Percentiles rank a stretch among this genome's conserved stretches.
phyloP scores from a whole-genome alignment of 2,329 filamentous ascomycete genomes.

The Bipolaris victoriae region DNA sequence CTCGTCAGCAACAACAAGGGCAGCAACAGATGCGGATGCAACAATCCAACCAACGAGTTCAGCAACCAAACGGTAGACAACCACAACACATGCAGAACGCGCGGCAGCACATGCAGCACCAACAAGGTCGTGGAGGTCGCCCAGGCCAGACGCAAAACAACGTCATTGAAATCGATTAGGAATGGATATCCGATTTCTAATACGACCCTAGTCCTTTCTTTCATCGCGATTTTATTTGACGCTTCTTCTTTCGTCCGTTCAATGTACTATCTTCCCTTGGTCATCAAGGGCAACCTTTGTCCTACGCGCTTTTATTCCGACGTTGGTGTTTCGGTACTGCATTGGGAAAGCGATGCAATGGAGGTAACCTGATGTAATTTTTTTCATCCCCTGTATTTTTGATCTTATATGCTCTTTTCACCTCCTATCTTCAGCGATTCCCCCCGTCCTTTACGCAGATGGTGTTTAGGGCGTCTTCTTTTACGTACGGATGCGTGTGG shows the following conservation, averaged over 20 bases:
- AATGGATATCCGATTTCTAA: background rate
- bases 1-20: slow-evolving; percentile 2
- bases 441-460: too few relatives aligned
- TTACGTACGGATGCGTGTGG: too few relatives aligned
- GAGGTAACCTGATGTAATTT: too few relatives aligned
- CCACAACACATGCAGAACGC: slow-evolving; percentile 14
- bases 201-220: background rate
- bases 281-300: too few relatives aligned
- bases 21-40: slow-evolving; percentile 10
- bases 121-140: slow-evolving; percentile 13
- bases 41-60: slow-evolving; percentile 15
- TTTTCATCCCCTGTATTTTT: too few relatives aligned
- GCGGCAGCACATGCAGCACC: slow-evolving; percentile 12
- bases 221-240: background rate
- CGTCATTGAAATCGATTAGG: slow-evolving; percentile 35
- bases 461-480: too few relatives aligned
- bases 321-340: too few relatives aligned
- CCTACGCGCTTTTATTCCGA: too few relatives aligned
- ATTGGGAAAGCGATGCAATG: too few relatives aligned
- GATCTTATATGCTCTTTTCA: too few relatives aligned
- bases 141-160: slow-evolving; percentile 20
- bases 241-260: background rate
- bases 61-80: slow-evolving; percentile 15
- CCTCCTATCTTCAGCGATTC: too few relatives aligned
- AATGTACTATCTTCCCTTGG: background rate